phyloP scores from a whole-genome alignment of 2,329 filamentous ascomycete genomes.

The Hawksworthiomyces lignivorus region DNA sequence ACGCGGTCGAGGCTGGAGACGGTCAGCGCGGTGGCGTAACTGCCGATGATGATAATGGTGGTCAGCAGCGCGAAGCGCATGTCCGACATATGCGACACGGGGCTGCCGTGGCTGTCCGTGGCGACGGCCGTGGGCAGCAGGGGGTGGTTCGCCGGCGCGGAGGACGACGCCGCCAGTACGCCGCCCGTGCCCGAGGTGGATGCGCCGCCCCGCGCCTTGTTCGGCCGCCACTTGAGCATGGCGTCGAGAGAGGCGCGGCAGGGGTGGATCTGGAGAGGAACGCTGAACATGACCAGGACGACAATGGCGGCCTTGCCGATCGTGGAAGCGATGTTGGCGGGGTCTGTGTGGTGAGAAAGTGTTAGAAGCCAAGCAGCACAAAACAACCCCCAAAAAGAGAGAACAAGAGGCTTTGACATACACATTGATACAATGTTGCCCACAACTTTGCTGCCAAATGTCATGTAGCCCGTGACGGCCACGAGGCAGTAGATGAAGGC shows the following conservation, averaged over 20 bases:
- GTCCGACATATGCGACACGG: constrained; percentile 66
- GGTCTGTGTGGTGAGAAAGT: constrained; percentile 40
- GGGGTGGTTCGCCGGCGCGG: constrained; percentile 33
- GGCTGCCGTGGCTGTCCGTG: constrained; percentile 42
- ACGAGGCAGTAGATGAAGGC: constrained; percentile 82
- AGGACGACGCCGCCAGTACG: constrained; percentile 34
- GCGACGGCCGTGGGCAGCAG: constrained; percentile 32
- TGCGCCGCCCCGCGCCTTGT: constrained; percentile 29
- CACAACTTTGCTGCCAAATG: constrained; percentile 80
- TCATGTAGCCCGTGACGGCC: constrained; percentile 90
- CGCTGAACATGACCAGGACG: constrained; percentile 90
- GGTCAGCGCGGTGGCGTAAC: constrained; percentile 83
- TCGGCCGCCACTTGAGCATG: constrained; percentile 84
- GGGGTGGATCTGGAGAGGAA: constrained; percentile 90
- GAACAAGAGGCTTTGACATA: constrained; percentile 35
- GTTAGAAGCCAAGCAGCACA: too few relatives aligned
- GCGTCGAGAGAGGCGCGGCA: constrained; percentile 93
- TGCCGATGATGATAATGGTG: constrained; percentile 73
- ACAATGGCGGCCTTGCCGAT: constrained; percentile 95
- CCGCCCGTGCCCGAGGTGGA: too few relatives aligned
- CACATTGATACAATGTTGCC: constrained; percentile 95
- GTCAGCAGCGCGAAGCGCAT: constrained; percentile 84
- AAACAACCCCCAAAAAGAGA: too few relatives aligned
- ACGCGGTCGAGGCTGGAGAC: constrained; percentile 86
- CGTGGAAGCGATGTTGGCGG: constrained; percentile 71